Evolutionary conservation across 2,329 filamentous ascomycete species (phyloP).

Genomic region (Septoria petroselini): DNA sequence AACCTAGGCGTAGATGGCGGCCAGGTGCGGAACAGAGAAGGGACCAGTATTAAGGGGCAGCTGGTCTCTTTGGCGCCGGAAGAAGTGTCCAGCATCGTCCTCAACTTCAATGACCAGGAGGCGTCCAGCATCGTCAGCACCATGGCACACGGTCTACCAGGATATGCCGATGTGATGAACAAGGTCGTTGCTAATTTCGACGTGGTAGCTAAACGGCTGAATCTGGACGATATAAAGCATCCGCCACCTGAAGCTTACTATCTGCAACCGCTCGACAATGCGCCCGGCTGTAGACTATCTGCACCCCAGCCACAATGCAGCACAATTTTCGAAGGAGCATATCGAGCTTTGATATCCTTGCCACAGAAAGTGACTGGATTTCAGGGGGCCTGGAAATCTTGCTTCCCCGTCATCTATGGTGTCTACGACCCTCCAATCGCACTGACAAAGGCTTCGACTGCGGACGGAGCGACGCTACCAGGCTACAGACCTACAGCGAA

Average conservation of each 20-base stretch:
- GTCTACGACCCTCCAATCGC: slow-evolving; percentile 24
- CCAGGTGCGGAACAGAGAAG: not conserved
- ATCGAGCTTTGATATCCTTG: slow-evolving; percentile 17
- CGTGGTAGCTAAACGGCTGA: slow-evolving; percentile 10
- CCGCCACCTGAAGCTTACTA: slow-evolving; percentile 21
- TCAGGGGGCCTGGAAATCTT: slow-evolving; percentile 17
- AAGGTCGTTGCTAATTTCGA: slow-evolving; percentile 11
- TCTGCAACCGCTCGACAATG: slow-evolving; percentile 14
- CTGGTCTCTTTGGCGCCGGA: slow-evolving; percentile 17
- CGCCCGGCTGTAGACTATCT: slow-evolving; percentile 9
- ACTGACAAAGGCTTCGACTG: slow-evolving; percentile 9
- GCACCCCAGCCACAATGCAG: slow-evolving; percentile 19
- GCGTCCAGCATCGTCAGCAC: slow-evolving; percentile 16
- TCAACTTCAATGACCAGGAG: slow-evolving; percentile 9
- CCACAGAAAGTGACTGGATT: slow-evolving; percentile 20
- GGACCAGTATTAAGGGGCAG: slow-evolving; percentile 13
- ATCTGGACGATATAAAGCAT: slow-evolving; percentile 14
- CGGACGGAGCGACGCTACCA: slow-evolving; percentile 6
- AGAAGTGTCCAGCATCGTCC: slow-evolving; percentile 21
- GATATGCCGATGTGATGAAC: slow-evolving; percentile 14
- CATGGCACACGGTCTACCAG: slow-evolving; percentile 12
- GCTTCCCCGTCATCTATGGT: slow-evolving; percentile 19
- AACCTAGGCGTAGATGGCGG: slow-evolving; percentile 14
- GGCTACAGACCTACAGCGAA: slow-evolving; percentile 1
- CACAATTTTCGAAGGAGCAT: slow-evolving; percentile 24